A percentile compares a stretch with the other conserved stretches of the same genome.
Conservation (phyloP, 1,284 basidiomycete species). For the Rhodotorula sp. region DNA sequence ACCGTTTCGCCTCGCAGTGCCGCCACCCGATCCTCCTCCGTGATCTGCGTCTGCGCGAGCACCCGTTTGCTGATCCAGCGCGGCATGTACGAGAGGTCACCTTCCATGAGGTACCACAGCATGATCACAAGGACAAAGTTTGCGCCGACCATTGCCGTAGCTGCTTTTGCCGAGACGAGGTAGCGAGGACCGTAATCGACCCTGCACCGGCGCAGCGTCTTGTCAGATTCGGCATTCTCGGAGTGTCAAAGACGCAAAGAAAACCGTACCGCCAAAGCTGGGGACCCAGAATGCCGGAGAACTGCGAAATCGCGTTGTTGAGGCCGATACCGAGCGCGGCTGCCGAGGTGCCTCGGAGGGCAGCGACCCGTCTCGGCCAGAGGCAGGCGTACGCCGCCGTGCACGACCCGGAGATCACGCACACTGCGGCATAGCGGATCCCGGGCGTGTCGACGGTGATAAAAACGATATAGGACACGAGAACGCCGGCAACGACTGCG, state of each 20-base stretch:
- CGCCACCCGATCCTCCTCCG: slow-evolving; percentile 5
- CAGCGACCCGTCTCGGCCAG: slow-evolving; percentile 22
- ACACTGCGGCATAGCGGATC: slow-evolving; percentile 12
- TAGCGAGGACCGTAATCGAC: slow-evolving; percentile 7
- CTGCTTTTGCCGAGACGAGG: background rate
- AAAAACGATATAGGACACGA: slow-evolving; percentile 10
- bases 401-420: slow-evolving; percentile 10
- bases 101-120: slow-evolving; percentile 25
- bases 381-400: slow-evolving; percentile 22
- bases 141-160: background rate
- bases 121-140: slow-evolving; percentile 1
- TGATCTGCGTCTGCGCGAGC: slow-evolving; percentile 21
- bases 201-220: too few relatives aligned
- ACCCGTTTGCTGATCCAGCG: slow-evolving; percentile 9
- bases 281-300: slow-evolving; percentile 19
- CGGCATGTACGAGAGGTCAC: slow-evolving; percentile 4
- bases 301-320: slow-evolving; percentile 21
- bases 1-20: slow-evolving; percentile 10
- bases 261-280: background rate
- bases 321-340: slow-evolving; percentile 18
- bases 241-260: too few relatives aligned
- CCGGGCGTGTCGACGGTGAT: slow-evolving; percentile 5
- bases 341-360: slow-evolving; percentile 17
- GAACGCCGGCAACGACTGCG: slow-evolving; percentile 5
- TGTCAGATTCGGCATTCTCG: background rate